Evolutionary conservation across 495 filamentous ascomycete genomes (phyloP).

Genomic region (Sporormia fimetaria): DNA sequence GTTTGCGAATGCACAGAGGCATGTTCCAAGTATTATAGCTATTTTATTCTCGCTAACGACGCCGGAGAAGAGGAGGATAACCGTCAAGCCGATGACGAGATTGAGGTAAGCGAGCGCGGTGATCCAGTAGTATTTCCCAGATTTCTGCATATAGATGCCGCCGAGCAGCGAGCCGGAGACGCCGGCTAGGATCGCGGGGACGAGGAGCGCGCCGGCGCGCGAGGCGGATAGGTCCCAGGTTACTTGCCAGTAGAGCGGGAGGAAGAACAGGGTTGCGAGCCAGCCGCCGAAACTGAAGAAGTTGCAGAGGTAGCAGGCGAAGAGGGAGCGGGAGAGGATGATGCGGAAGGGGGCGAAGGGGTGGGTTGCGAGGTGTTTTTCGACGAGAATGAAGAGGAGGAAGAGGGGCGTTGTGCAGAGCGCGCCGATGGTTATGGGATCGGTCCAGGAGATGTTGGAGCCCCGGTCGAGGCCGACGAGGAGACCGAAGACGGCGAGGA

Average conservation of each 20-base stretch:
- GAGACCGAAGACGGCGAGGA: slow-evolving; percentile 60
- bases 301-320: slow-evolving; percentile 61
- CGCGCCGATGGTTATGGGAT: slow-evolving; percentile 47
- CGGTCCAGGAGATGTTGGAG: slow-evolving; percentile 59
- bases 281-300: slow-evolving; percentile 64
- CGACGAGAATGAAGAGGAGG: slow-evolving; percentile 56
- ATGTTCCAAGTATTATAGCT: slow-evolving; percentile 47
- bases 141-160: slow-evolving; percentile 61
- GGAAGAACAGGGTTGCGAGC: slow-evolving; percentile 57
- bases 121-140: slow-evolving; percentile 68
- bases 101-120: slow-evolving; percentile 48
- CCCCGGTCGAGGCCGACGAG: slow-evolving; percentile 69
- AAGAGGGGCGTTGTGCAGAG: slow-evolving; percentile 50
- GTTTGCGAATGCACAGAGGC: slow-evolving; percentile 46
- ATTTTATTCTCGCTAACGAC: slow-evolving; percentile 33
- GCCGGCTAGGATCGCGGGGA: slow-evolving; percentile 53
- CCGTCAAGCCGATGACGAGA: slow-evolving; percentile 41
- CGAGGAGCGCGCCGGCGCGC: slow-evolving; percentile 50
- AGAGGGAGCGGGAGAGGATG: slow-evolving; percentile 57
- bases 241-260: slow-evolving; percentile 73
- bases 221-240: slow-evolving; percentile 56
- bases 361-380: slow-evolving; percentile 57
- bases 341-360: slow-evolving; percentile 75
- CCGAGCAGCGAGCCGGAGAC: slow-evolving; percentile 59
- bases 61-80: slow-evolving; percentile 53